Conservation (phyloP, 768 basidiomycete species). For the Mycena indigotica region DNA sequence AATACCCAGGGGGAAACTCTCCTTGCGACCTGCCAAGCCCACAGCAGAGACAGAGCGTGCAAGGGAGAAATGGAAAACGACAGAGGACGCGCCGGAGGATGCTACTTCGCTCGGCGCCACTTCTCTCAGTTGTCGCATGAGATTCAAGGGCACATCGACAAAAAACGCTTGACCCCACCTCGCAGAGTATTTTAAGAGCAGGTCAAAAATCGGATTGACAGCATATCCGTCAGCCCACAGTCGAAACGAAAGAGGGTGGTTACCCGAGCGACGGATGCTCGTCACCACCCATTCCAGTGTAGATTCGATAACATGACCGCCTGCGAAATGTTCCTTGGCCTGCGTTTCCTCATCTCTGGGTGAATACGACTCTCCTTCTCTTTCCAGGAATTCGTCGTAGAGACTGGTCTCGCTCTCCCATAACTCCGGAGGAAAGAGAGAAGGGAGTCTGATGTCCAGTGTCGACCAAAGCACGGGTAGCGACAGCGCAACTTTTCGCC, state of each 20-base stretch:
- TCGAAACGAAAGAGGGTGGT: constrained; percentile 9
- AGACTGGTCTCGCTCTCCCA: no score
- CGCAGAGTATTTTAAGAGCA: not conserved
- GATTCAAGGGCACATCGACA: no score
- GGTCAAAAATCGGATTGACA: not conserved
- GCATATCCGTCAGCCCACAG: not conserved
- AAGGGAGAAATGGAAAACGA: no score
- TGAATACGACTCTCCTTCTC: no score
- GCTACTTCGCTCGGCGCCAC: no score
- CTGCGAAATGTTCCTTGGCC: not conserved
- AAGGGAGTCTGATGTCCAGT: not conserved
- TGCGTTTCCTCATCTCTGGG: no score
- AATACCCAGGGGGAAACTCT: no score
- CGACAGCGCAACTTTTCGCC: not conserved
- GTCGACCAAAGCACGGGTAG: not conserved
- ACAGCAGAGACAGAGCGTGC: no score
- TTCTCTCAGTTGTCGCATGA: no score
- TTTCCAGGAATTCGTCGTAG: not conserved
- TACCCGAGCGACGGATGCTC: not conserved
- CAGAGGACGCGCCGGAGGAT: no score
- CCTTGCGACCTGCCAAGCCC: no score
- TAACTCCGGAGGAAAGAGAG: no score
- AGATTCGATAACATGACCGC: constrained; percentile 2
- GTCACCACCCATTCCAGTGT: not conserved
- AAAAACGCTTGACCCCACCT: constrained; percentile 1